Conservation (phyloP, 1,284 basidiomycete genomes). For the Polyporus tsugae region DNA sequence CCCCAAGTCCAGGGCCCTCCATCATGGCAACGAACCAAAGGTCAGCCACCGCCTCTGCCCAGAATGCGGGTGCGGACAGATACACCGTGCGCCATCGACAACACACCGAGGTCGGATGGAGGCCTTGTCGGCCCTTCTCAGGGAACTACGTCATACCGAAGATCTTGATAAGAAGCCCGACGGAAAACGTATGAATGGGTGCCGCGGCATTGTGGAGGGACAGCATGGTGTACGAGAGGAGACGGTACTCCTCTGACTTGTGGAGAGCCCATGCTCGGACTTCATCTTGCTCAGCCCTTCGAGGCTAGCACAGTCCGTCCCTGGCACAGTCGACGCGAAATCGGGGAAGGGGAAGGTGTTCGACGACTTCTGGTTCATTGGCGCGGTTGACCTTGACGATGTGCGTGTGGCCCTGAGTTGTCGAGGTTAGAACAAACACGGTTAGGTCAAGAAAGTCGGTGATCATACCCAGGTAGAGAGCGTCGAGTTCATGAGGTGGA, state of each 20-base stretch:
- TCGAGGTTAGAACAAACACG: too few species aligned
- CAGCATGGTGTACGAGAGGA: not conserved
- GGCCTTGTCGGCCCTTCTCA: not conserved
- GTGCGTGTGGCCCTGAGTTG: too few species aligned
- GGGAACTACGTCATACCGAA: not conserved
- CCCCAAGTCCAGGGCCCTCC: not conserved
- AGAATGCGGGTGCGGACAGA: not conserved
- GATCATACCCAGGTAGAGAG: not conserved
- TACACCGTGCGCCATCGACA: not conserved
- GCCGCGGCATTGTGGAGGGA: slow-evolving; percentile 6
- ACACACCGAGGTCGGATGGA: not conserved
- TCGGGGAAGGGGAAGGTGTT: not conserved
- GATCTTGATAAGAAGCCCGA: not conserved
- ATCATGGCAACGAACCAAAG: not conserved
- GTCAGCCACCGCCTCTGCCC: not conserved
- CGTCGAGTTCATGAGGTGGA: not conserved
- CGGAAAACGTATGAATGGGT: not conserved
- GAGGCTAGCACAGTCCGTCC: not conserved
- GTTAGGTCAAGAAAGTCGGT: too few species aligned
- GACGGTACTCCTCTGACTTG: not conserved
- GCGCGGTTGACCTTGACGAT: too few species aligned
- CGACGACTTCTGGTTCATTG: not conserved
- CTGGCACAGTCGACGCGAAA: not conserved
- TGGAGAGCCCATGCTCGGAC: not conserved
- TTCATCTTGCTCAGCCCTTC: slow-evolving; percentile 1